These are phyloP conservation scores for Viola odorata DNA, from an alignment of 345 rosid species.

Conservation along the genomic window DNA sequence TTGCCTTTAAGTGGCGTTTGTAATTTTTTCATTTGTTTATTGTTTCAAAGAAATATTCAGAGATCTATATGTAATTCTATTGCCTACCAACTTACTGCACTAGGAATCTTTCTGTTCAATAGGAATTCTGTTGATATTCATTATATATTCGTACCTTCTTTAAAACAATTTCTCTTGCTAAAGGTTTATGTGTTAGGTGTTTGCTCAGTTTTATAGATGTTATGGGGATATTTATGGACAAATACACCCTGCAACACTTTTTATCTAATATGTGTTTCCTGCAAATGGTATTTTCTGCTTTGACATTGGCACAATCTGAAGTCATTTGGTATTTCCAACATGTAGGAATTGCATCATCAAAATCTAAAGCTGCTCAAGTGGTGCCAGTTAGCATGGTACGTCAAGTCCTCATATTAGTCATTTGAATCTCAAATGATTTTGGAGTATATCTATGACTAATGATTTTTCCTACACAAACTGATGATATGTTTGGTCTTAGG, in stretches of 20 bases:
- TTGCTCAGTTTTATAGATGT: too few species aligned
- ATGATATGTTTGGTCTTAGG: constrained; percentile 43
- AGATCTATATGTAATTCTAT: not conserved
- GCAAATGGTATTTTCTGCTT: constrained; percentile 95
- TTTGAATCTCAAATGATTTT: too few species aligned
- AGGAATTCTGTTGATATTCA: too few species aligned
- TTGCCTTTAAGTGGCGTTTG: not conserved
- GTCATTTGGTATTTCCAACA: constrained; percentile 96
- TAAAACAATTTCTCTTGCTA: too few species aligned
- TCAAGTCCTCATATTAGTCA: constrained; percentile 15
- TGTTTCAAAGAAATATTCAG: not conserved
- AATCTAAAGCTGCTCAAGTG: constrained; percentile 60
- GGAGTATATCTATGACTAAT: too few species aligned
- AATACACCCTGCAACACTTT: too few species aligned
- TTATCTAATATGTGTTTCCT: constrained; percentile 18
- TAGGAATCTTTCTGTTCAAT: too few species aligned
- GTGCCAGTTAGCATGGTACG: constrained; percentile 82
- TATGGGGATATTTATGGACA: too few species aligned
- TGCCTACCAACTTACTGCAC: not conserved
- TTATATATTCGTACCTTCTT: too few species aligned
- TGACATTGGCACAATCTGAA: constrained; percentile 95
- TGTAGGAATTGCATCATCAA: constrained; percentile 82
- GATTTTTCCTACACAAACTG: not conserved
- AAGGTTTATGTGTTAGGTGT: too few species aligned
- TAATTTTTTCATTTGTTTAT: not conserved